phyloP scores from a whole-genome alignment of 306 rosid genomes.

The Trifolium pratense region DNA sequence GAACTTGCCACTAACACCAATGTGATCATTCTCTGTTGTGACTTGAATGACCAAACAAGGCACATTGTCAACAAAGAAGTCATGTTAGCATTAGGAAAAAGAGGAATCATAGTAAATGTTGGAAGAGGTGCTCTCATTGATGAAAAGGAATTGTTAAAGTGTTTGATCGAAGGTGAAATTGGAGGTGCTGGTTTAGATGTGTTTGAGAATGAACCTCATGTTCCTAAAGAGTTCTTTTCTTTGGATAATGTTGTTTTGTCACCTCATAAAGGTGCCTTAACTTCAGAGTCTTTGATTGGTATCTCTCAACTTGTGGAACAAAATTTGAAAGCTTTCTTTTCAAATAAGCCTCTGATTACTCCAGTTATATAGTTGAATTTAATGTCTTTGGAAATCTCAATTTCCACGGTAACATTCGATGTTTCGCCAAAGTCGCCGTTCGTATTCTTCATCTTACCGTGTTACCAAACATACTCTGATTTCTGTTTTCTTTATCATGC shows the following conservation, averaged over 20 bases:
- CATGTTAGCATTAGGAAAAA: constrained; percentile 51
- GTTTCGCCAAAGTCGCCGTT: too few relatives aligned
- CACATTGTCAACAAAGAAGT: constrained; percentile 53
- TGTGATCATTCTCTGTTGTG: constrained; percentile 57
- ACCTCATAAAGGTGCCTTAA: constrained; percentile 46
- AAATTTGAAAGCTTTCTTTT: constrained; percentile 62
- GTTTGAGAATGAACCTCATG: constrained; percentile 63
- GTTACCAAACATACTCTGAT: too few relatives aligned
- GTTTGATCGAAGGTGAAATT: constrained; percentile 35
- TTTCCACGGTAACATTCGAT: too few relatives aligned
- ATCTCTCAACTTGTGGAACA: constrained; percentile 26
- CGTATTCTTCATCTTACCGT: too few relatives aligned
- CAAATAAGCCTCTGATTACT: constrained; percentile 50
- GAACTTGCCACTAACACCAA: constrained; percentile 53
- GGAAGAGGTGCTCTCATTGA: constrained; percentile 55
- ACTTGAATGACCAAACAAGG: constrained; percentile 51
- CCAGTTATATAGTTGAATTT: constrained; percentile 3
- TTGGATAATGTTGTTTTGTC: constrained; percentile 62
- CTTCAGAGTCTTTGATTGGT: constrained; percentile 32
- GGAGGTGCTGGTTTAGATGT: constrained; percentile 64
- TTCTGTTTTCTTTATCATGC: too few relatives aligned
- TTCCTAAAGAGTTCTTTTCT: constrained; percentile 44
- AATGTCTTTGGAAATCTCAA: too few relatives aligned
- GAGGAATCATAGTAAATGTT: constrained; percentile 54
- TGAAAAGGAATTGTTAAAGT: constrained; percentile 39